Conservation (phyloP, 2,329 filamentous ascomycete genomes). For the Massarina eburnea region DNA sequence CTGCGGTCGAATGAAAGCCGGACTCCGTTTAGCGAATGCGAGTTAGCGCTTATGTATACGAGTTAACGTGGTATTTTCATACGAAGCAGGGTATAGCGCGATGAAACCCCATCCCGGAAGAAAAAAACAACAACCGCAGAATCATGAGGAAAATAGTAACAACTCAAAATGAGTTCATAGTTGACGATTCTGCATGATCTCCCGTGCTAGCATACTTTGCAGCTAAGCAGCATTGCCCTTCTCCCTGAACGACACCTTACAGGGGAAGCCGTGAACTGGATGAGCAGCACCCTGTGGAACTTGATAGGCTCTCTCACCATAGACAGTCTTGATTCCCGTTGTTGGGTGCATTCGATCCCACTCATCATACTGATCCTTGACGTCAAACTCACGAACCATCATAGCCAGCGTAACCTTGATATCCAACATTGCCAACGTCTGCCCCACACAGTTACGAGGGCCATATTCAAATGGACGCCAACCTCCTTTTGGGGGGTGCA, state of each 20-base stretch:
- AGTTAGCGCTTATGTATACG: background rate
- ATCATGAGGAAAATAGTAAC: no score
- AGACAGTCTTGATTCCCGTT: background rate
- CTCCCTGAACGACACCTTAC: background rate
- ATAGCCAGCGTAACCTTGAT: conserved; percentile 11
- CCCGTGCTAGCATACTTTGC: no score
- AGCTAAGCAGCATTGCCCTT: no score
- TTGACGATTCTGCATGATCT: no score
- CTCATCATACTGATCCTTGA: conserved; percentile 2
- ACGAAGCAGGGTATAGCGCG: background rate
- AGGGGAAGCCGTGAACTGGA: conserved; percentile 2
- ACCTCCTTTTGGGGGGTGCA: conserved; percentile 17
- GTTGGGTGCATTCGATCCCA: background rate
- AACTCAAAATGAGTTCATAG: no score
- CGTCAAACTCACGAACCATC: background rate
- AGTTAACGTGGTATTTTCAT: background rate
- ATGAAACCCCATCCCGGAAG: no score
- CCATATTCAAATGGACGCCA: conserved; percentile 46
- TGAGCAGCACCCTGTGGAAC: background rate
- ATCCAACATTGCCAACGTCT: conserved; percentile 20
- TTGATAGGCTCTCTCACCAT: conserved; percentile 2
- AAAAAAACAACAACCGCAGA: no score
- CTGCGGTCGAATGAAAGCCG: background rate
- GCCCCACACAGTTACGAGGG: conserved; percentile 24
- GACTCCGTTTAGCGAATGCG: background rate